Percentiles rank a stretch among this genome's conserved stretches.
Conservation (phyloP, 1,139 yeast species). For the Magnusiomyces paraingens region DNA sequence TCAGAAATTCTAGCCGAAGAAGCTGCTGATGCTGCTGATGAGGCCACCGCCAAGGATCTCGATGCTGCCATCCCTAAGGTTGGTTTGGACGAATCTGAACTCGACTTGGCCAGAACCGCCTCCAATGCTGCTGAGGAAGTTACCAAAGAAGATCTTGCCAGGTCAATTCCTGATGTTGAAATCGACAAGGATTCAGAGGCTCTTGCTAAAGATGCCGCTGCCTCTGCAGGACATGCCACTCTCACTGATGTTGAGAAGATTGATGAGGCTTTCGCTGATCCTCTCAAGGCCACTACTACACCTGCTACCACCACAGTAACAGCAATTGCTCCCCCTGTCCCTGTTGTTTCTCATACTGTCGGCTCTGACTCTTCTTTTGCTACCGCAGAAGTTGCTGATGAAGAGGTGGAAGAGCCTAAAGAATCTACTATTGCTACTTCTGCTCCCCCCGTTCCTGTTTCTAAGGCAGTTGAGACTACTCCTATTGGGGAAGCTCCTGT, state of each 20-base stretch:
- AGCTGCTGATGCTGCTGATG: neutral
- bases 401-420: neutral
- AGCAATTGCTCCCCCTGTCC: neutral
- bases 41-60: too few relatives aligned
- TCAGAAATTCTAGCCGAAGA: conserved; percentile 17
- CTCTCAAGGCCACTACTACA: neutral
- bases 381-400: conserved; percentile 20
- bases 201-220: neutral
- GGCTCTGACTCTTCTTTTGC: conserved; percentile 16
- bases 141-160: conserved; percentile 22
- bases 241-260: too few relatives aligned
- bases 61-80: too few relatives aligned
- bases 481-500: neutral
- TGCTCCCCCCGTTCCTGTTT: neutral
- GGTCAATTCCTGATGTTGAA: conserved; percentile 13
- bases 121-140: conserved; percentile 20
- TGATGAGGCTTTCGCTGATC: too few relatives aligned
- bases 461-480: neutral
- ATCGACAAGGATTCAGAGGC: neutral
- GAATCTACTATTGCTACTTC: neutral
- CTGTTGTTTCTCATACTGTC: neutral
- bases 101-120: too few relatives aligned
- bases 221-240: neutral
- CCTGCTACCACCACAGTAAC: neutral
- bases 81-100: too few relatives aligned